Base-by-base conservation (phyloP, 164 flowering plant species). In the Malania oleifera region DNA sequence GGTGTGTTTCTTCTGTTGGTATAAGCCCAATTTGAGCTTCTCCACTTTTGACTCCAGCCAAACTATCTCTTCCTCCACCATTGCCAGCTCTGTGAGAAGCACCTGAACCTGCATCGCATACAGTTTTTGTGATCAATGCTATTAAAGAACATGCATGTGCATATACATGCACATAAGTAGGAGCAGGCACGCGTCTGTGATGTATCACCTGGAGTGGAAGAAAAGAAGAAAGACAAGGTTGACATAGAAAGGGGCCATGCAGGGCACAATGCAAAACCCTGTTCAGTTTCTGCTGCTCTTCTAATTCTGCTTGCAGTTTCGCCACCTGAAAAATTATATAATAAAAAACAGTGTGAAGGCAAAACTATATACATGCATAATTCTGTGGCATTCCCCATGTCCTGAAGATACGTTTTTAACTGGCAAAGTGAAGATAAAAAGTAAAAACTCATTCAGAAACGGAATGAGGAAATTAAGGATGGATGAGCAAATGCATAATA, bases 51-150 rank as follows among this genome's bases (percentile, higher is more conserved):
- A 67, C 70, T 86, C 91, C 37, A 86, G 75, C 71, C 66, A 67
- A 25, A 58, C 24, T n/a, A 89, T 86, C 72, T 89, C 87, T 57
- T 81, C 83, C 66, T 89, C 93, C 47, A 80, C 87, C 70, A 73
- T 62, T 19, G 75, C 82, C 28, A 84, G 60, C 59, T 89, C 91
- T 54, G 76, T 67, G 17, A 89, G 70, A 52, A 86, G 82, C 67
- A 54, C 71, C 65, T 75, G 80, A 19, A 81, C 82, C 87, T 85
- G 76, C 70, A 64, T 12, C n/a, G n/a, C 14, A 44, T 39, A 12
- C 5, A n/a, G 2, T 4, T n/a, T 9, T 4, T 44, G 22, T 5
- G n/a, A 44, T 18, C 20, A 18, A 44, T n/a, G 4, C 47, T 18
- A 7, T n/a, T 6, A 44, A 19, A 15, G n/a, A 11, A 4, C 14